These are phyloP conservation scores for Dothistroma pini DNA, from an alignment of 2,329 filamentous ascomycete genomes.

Conservation along the genomic window DNA sequence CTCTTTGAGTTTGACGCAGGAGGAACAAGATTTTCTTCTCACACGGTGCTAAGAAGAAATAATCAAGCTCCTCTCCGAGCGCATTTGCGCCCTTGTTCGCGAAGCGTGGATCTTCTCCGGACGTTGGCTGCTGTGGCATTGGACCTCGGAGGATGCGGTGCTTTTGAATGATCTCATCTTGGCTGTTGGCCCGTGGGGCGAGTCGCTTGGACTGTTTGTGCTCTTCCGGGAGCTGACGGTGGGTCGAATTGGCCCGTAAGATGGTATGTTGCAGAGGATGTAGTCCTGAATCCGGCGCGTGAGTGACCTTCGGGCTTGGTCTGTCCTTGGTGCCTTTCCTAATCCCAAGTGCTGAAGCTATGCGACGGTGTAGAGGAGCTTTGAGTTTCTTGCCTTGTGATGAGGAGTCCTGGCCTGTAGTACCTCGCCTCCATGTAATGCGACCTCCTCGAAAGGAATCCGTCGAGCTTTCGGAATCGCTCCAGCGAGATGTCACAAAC, in stretches of 20 bases:
- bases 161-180: background rate
- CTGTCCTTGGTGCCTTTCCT: background rate
- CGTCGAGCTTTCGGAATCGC: background rate
- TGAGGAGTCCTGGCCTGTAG: background rate
- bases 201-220: background rate
- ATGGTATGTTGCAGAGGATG: slow-evolving; percentile 4
- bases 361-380: background rate
- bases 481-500: background rate
- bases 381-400: background rate
- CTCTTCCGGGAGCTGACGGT: slow-evolving; percentile 1
- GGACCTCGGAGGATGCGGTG: slow-evolving; percentile 2
- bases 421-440: background rate
- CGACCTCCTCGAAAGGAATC: background rate
- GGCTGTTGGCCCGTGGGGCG: background rate
- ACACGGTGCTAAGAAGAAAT: slow-evolving; percentile 3
- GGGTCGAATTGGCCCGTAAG: background rate
- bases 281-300: background rate
- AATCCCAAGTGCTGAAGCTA: background rate
- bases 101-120: background rate
- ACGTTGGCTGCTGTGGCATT: background rate
- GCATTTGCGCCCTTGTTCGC: background rate
- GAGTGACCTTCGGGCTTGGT: background rate
- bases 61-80: background rate
- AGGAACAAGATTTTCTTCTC: slow-evolving; percentile 5
- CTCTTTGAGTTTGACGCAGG: background rate